These are phyloP conservation scores for Geranium incanum DNA, from an alignment of 441 rosid genomes.

Conservation along the genomic window DNA sequence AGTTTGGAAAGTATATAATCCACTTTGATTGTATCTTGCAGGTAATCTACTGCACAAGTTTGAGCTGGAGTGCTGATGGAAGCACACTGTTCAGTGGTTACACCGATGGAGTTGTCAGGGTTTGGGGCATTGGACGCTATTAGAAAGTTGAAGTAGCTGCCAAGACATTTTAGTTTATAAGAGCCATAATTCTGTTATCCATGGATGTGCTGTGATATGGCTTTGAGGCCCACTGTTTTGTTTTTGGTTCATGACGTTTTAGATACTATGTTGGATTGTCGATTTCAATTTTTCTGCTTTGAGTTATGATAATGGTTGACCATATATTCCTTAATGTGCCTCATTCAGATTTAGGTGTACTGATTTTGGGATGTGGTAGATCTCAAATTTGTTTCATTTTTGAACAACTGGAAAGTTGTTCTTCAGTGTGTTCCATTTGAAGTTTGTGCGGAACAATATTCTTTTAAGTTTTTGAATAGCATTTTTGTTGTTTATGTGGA, in stretches of 20 bases:
- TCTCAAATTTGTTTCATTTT: no score
- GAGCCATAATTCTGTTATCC: neutral
- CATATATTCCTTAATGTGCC: no score
- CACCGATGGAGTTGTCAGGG: slow-evolving; percentile 92
- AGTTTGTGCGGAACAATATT: no score
- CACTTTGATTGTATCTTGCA: slow-evolving; percentile 22
- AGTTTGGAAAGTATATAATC: neutral
- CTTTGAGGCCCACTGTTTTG: neutral
- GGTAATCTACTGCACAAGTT: slow-evolving; percentile 85
- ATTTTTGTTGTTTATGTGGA: no score
- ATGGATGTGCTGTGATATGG: neutral
- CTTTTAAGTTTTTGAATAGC: no score
- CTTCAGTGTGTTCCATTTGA: no score
- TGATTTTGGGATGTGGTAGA: no score
- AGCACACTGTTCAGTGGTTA: slow-evolving; percentile 93
- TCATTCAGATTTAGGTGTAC: no score
- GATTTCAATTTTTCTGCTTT: no score
- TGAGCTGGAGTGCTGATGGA: slow-evolving; percentile 95
- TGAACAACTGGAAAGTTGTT: no score
- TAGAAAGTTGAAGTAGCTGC: slow-evolving; percentile 22
- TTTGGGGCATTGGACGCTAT: slow-evolving; percentile 93
- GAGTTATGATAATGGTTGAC: no score
- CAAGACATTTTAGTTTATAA: neutral
- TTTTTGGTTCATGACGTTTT: neutral
- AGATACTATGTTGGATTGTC: neutral